Evolutionary conservation across 228 moss, liverwort and hornwort species (phyloP), one percentile per base, ranked within the genome.

Genomic region (Sphagnum magellanicum): DNA sequence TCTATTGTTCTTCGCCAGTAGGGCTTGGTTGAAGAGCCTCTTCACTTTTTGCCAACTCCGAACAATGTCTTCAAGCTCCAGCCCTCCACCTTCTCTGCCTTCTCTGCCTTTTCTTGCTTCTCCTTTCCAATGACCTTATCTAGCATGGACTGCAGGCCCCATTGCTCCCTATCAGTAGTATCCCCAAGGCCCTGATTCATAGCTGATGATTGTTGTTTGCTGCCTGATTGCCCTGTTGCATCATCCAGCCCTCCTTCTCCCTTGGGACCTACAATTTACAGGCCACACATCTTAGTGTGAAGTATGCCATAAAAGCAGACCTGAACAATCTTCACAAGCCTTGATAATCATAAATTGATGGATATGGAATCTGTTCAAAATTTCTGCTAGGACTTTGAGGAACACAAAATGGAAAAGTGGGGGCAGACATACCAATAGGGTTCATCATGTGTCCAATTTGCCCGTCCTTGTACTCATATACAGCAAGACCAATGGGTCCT

Each of bases 361-460:
- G 3, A 59, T 11, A 11, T 15, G 12, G 59, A 15, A 11, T 59
- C 11, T 59, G 3, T 15, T 11, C 12, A 15, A 11, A 59, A 59
- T 59, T 59, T 59, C 12, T 59, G 11, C 15, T 11, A 59, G 11
- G 59, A 11, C 11, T 11, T 59, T 59, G 59, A 15, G 59, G 59
- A 59, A 59, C 15, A 11, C 15, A 59, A 59, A 59, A 59, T 59
- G 59, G 59, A 59, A 32, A 32, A 53, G 32, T n/a, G 58, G 12
- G 64, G 16, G n/a, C 55, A 0, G 1, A 48, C 73, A 62, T 83
- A 98, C 98, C 98, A 46, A 98, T 98, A 50, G 98, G 98, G 70
- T 98, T 98, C 90, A 89, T 74, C 98, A 98, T 92, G 73, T 98
- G 93, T 15, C 98, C 98, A 60, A 93, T 98, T 86, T 93, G 84